A percentile compares a stretch with the other conserved stretches of the same genome.
Conservation (phyloP, 352 stramenopile genomes). For the Phytopythium helicoides region DNA sequence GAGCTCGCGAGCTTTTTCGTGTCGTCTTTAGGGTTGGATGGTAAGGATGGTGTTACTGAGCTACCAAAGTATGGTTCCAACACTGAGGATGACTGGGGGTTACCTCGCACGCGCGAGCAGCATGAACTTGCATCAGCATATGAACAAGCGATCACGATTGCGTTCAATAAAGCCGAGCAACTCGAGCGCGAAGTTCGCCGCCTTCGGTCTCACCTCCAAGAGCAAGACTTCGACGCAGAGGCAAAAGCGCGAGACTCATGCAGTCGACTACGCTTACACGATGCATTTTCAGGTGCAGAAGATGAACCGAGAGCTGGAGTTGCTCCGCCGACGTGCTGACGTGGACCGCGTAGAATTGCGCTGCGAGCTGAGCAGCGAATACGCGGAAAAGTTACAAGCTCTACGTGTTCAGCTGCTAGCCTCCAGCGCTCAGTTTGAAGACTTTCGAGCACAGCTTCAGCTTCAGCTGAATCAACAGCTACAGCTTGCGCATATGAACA, state of each 20-base stretch:
- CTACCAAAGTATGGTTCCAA: background rate
- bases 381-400: slow-evolving; percentile 50
- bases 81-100: too few species aligned
- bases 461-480: slow-evolving; percentile 59
- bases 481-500: slow-evolving; percentile 44
- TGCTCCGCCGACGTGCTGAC: slow-evolving; percentile 23
- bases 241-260: slow-evolving; percentile 43
- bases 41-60: background rate
- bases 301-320: slow-evolving; percentile 24
- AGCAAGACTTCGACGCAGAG: slow-evolving; percentile 17
- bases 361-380: slow-evolving; percentile 45
- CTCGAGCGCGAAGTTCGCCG: background rate
- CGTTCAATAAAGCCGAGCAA: background rate
- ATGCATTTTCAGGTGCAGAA: slow-evolving; percentile 40
- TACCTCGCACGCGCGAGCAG: background rate
- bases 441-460: slow-evolving; percentile 57
- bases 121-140: background rate
- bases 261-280: slow-evolving; percentile 36
- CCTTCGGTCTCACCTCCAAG: background rate
- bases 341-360: slow-evolving; percentile 40
- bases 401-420: slow-evolving; percentile 51
- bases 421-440: slow-evolving; percentile 64
- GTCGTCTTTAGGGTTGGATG: background rate
- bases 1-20: slow-evolving; percentile 3
- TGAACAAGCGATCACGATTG: background rate